Base-by-base conservation (phyloP, 371 early-diverging fungal genomes). In the Mucor mucedo region DNA sequence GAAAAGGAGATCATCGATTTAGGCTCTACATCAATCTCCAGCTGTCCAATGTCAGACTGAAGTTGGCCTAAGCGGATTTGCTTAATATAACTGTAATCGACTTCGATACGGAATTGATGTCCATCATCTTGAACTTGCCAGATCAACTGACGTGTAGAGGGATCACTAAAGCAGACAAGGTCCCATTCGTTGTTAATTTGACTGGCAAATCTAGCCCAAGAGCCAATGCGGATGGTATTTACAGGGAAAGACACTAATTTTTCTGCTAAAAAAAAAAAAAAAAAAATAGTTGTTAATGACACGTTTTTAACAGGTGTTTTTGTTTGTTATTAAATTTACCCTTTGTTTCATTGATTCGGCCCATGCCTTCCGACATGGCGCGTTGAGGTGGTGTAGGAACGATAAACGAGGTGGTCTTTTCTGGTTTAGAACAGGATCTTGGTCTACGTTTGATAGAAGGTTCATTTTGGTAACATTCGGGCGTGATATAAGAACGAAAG, bases 341-440 rank as follows among this genome's bases (percentile, higher is more conserved):
- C 62, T 53, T 50, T 16, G 60, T 59, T 32, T 40, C 47, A 30
- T 38, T 33, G 16, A 42, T 41, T 58, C 59, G 50, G 57, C 49
- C 40, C 29, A 69, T 57, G 32, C 72, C 77, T 69, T 79, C 79
- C 35, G 79, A 79, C 76, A 79, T 69, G 48, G 79, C 79, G 55
- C 79, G 66, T 33, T 50, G 62, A 38, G 70, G 62, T 50, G 53
- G 44, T 44, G 52, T 40, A 30, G 60, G 60, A 41, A 55, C 40
- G n/a, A 57, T 13, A 27, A 63, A 58, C 10, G 39, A 30, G 10
- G 63, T 62, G 4, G 53, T 63, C 33, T 55, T 60, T 61, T 78
- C 78, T 27, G 78, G 78, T 48, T 78, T 78, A 2, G 78, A 78
- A 35, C 56, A 42, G 9, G 78, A 78, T 10, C 78, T 70, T 27